Percentiles rank a stretch among this genome's conserved stretches.
These are phyloP conservation scores for Citropsis articulata DNA, from an alignment of 345 rosid species.

Conservation along the genomic window DNA sequence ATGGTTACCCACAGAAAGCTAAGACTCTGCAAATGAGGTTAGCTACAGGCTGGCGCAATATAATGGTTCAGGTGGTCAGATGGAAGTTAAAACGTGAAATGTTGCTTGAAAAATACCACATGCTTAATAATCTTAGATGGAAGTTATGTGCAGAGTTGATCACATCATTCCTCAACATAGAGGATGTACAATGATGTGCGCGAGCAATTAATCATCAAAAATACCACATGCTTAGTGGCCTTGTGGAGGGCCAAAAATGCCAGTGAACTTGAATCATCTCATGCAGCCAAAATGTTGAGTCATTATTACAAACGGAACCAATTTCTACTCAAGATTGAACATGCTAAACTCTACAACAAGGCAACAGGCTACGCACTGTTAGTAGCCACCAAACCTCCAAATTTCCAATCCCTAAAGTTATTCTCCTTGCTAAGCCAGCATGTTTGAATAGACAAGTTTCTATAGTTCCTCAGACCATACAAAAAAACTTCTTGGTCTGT, in stretches of 20 bases:
- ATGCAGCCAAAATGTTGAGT: neutral
- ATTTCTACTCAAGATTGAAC: neutral
- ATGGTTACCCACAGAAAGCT: neutral
- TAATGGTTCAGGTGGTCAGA: neutral
- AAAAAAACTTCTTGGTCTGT: neutral
- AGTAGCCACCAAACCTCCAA: neutral
- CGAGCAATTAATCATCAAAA: neutral
- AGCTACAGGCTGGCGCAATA: too few relatives aligned
- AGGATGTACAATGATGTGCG: neutral
- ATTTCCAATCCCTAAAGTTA: neutral
- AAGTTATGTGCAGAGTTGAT: too few relatives aligned
- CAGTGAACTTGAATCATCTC: neutral
- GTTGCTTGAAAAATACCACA: neutral
- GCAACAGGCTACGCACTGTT: neutral
- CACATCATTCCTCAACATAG: neutral
- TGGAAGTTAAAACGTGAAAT: neutral
- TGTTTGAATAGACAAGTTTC: neutral
- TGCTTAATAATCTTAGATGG: too few relatives aligned
- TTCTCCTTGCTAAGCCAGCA: neutral
- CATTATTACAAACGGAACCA: neutral
- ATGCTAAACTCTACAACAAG: neutral
- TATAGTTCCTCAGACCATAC: neutral
- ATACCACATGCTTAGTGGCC: neutral
- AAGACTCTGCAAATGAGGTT: neutral
- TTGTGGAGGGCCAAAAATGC: neutral